Evolutionary conservation across 768 basidiomycete species (phyloP).

Genomic region (Lentinula edodes): DNA sequence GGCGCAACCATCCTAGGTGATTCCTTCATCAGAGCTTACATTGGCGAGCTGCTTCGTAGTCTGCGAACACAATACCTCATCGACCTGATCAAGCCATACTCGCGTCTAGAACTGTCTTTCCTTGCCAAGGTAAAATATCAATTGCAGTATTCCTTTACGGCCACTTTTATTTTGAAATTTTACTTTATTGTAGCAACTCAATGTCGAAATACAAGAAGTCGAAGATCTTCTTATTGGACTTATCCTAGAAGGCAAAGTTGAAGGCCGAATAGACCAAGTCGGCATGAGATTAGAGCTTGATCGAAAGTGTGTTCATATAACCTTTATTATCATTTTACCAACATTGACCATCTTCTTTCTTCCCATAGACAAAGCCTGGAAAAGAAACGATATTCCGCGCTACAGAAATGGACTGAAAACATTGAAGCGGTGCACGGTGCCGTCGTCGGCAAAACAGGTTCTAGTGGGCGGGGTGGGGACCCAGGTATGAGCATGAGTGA

Average conservation of each 20-base stretch:
- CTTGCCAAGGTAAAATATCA: slow-evolving; percentile 68
- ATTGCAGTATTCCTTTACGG: neutral
- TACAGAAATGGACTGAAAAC: slow-evolving; percentile 80
- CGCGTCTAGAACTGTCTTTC: slow-evolving; percentile 87
- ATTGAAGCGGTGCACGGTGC: slow-evolving; percentile 72
- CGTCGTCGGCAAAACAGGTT: slow-evolving; percentile 65
- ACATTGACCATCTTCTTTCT: neutral
- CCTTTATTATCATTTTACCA: neutral
- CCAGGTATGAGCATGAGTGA: slow-evolving; percentile 15
- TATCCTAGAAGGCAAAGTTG: slow-evolving; percentile 95
- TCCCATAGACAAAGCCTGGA: slow-evolving; percentile 72
- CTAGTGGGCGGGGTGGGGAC: slow-evolving; percentile 30
- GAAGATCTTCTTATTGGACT: slow-evolving; percentile 91
- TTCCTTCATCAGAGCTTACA: slow-evolving; percentile 89
- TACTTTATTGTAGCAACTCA: slow-evolving; percentile 68
- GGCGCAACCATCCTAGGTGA: slow-evolving; percentile 95
- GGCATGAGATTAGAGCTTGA: slow-evolving; percentile 90
- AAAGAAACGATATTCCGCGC: slow-evolving; percentile 77
- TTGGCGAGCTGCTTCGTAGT: slow-evolving; percentile 92
- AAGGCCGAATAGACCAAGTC: slow-evolving; percentile 96
- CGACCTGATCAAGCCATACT: slow-evolving; percentile 97
- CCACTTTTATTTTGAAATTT: neutral
- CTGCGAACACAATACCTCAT: slow-evolving; percentile 95
- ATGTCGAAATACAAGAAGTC: slow-evolving; percentile 87
- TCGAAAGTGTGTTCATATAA: slow-evolving; percentile 52